Conservation (phyloP, 140 eudicot genomes). For the Cichorium intybus region DNA sequence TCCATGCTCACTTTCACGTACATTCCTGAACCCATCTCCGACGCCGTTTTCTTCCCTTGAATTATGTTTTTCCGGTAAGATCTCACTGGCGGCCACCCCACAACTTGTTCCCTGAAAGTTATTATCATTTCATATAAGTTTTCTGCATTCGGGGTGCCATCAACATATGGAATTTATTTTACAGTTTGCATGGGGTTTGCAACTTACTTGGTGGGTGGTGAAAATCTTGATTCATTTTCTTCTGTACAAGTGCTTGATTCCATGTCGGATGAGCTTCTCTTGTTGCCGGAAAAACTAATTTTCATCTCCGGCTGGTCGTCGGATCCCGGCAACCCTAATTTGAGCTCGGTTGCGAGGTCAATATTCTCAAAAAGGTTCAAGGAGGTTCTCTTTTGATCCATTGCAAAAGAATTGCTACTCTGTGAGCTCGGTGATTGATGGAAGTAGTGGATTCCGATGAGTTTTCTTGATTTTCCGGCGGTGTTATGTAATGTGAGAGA, state of each 20-base stretch:
- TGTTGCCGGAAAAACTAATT: conserved; percentile 23
- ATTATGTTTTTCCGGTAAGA: conserved; percentile 64
- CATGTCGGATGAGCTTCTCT: conserved; percentile 50
- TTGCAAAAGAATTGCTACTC: not conserved
- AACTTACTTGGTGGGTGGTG: conserved; percentile 69
- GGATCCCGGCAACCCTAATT: conserved; percentile 65
- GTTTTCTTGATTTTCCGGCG: conserved; percentile 16
- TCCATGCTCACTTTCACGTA: conserved; percentile 97
- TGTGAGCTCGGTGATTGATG: not conserved
- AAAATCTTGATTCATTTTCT: conserved; percentile 29
- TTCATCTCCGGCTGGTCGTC: conserved; percentile 30
- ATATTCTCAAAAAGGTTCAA: conserved; percentile 33
- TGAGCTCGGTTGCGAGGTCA: conserved; percentile 58
- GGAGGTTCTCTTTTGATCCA: conserved; percentile 26
- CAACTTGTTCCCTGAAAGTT: conserved; percentile 75
- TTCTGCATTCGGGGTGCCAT: not conserved
- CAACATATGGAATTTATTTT: not conserved
- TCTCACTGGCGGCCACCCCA: conserved; percentile 97
- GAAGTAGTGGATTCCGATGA: conserved; percentile 16
- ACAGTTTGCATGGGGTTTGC: conserved; percentile 14
- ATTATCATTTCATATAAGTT: not conserved
- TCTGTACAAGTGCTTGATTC: conserved; percentile 25
- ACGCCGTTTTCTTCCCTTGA: conserved; percentile 51
- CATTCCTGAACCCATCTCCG: conserved; percentile 50
- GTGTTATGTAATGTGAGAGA: conserved; percentile 16